Percentiles rank a stretch among this genome's conserved stretches.
These are phyloP conservation scores for Termitomyces sp. DNA, from an alignment of 768 basidiomycete species.

Conservation along the genomic window DNA sequence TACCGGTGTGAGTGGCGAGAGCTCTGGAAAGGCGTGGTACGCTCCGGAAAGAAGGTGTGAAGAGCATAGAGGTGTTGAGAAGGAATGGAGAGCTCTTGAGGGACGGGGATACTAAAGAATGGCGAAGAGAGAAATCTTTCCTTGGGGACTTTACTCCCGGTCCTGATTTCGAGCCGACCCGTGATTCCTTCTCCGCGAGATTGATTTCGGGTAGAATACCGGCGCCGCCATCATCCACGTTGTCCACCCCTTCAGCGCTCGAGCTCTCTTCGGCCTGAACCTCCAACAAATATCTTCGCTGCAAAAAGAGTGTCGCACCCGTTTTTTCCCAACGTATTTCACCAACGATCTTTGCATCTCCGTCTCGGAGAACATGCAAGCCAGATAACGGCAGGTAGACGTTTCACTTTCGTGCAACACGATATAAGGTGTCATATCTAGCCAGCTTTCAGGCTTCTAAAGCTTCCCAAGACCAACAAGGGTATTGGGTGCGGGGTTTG, in stretches of 20 bases:
- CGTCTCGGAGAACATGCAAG: not conserved
- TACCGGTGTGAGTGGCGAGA: slow-evolving; percentile 58
- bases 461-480: not conserved
- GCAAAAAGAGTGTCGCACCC: too few relatives aligned
- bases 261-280: not conserved
- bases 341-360: too few relatives aligned
- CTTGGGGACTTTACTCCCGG: not conserved
- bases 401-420: not conserved
- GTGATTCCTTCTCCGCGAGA: not conserved
- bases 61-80: slow-evolving; percentile 30
- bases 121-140: not conserved
- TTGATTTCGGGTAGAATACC: not conserved
- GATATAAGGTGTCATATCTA: too few relatives aligned
- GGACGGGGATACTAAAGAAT: not conserved
- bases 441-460: not conserved
- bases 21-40: slow-evolving; percentile 33
- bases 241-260: not conserved
- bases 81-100: not conserved
- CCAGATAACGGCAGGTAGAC: not conserved
- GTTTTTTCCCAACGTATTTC: too few relatives aligned
- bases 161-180: not conserved
- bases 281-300: not conserved
- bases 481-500: not conserved
- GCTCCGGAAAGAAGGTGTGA: slow-evolving; percentile 22
- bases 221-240: not conserved